A percentile compares a stretch with the other conserved stretches of the same genome.
phyloP scores from a whole-genome alignment of 495 filamentous ascomycete species.

The Podospora pseudoanserina region DNA sequence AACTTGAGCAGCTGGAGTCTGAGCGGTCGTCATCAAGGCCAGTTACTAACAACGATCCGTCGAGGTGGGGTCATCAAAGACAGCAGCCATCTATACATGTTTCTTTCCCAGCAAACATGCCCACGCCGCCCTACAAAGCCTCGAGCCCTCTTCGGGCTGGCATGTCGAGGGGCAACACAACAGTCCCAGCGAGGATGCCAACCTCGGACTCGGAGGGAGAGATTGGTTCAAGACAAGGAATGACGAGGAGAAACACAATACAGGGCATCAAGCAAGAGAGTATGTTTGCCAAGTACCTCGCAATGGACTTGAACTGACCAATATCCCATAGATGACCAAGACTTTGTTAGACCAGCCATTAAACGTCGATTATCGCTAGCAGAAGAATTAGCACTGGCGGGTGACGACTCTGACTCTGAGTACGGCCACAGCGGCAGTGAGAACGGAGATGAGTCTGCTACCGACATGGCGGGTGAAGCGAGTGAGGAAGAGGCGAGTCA shows the following conservation, averaged over 20 bases:
- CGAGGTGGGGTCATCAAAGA: background rate
- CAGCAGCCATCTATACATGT: conserved; percentile 6
- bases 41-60: background rate
- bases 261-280: conserved; percentile 21
- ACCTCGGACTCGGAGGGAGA: background rate
- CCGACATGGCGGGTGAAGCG: background rate
- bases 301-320: background rate
- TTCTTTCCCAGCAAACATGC: conserved; percentile 6
- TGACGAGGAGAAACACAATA: conserved; percentile 18
- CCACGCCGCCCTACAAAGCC: background rate
- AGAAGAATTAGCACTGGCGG: conserved; percentile 23
- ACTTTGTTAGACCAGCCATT: background rate
- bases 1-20: conserved; percentile 27
- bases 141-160: background rate
- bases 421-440: conserved; percentile 13
- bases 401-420: conserved; percentile 17
- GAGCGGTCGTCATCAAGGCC: background rate
- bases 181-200: background rate
- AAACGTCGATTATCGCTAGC: conserved; percentile 21
- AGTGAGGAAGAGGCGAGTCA: background rate
- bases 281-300: background rate
- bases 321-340: background rate
- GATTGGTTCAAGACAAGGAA: background rate
- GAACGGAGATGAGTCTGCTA: background rate
- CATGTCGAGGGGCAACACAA: background rate